Evolutionary conservation across 768 basidiomycete species (phyloP).

Genomic region (Boletus bicolor): DNA sequence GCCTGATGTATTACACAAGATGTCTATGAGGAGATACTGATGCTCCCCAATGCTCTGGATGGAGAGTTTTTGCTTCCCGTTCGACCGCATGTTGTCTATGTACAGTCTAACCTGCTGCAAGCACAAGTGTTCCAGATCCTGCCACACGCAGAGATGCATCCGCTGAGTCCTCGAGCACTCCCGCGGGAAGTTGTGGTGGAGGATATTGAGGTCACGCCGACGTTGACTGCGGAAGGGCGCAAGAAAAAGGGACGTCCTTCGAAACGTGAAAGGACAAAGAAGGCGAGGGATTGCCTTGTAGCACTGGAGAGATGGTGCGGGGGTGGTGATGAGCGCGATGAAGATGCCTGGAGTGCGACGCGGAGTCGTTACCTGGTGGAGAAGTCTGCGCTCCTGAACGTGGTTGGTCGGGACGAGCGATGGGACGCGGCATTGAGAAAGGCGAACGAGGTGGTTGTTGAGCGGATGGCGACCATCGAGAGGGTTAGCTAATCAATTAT

Average conservation of each 20-base stretch:
- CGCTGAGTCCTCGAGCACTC: constrained; percentile 60
- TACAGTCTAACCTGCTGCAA: constrained; percentile 47
- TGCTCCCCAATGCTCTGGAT: constrained; percentile 46
- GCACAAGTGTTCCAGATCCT: constrained; percentile 57
- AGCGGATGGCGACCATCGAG: constrained; percentile 42
- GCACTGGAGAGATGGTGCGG: constrained; percentile 51
- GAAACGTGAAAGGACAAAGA: constrained; percentile 55
- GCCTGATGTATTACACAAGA: constrained; percentile 41
- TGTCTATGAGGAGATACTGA: constrained; percentile 46
- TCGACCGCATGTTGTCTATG: constrained; percentile 47
- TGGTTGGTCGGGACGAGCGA: constrained; percentile 29
- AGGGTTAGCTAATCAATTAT: background rate
- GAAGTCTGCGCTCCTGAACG: constrained; percentile 41
- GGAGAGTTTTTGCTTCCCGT: constrained; percentile 42
- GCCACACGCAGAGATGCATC: constrained; percentile 46
- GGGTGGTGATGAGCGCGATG: background rate
- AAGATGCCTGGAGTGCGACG: constrained; percentile 18
- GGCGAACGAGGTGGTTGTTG: constrained; percentile 48
- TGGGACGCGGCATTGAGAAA: constrained; percentile 35
- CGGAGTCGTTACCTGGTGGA: constrained; percentile 41
- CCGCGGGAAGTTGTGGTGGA: constrained; percentile 65
- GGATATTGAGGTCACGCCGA: constrained; percentile 26
- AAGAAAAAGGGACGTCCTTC: constrained; percentile 66
- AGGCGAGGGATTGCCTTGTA: constrained; percentile 47
- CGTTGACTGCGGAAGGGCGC: constrained; percentile 11